A percentile compares a stretch with the other conserved stretches of the same genome.
These are phyloP conservation scores for Microcyclosporella mali DNA, from an alignment of 2,329 filamentous ascomycete species.

Conservation along the genomic window DNA sequence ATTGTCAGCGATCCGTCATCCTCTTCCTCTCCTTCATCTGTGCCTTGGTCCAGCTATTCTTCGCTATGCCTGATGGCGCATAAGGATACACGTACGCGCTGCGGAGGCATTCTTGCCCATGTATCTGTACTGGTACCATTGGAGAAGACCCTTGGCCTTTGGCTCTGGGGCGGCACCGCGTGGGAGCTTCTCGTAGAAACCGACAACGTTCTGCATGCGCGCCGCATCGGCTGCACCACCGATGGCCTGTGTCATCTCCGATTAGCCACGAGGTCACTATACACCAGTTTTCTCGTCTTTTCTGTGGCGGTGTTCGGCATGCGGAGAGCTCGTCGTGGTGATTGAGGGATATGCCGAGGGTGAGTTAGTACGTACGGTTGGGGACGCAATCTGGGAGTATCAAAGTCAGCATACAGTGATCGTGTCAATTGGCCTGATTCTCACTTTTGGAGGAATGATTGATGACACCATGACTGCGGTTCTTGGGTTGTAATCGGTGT, in stretches of 20 bases:
- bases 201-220: slow-evolving; percentile 96
- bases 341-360: slow-evolving; percentile 6
- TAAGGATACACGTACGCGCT: slow-evolving; percentile 63
- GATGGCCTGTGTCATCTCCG: slow-evolving; percentile 62
- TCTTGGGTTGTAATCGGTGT: slow-evolving; percentile 14
- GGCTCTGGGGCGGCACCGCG: slow-evolving; percentile 80
- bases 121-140: slow-evolving; percentile 79
- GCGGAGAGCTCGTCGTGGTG: neutral
- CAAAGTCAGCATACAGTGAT: slow-evolving; percentile 30
- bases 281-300: neutral
- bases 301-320: neutral
- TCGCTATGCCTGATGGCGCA: neutral
- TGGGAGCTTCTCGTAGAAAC: slow-evolving; percentile 98
- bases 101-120: slow-evolving; percentile 89
- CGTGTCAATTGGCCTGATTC: slow-evolving; percentile 21
- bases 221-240: slow-evolving; percentile 91
- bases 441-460: slow-evolving; percentile 97
- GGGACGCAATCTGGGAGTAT: slow-evolving; percentile 64
- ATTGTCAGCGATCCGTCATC: slow-evolving; percentile 10
- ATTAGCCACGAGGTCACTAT: slow-evolving; percentile 16
- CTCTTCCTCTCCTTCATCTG: slow-evolving; percentile 3
- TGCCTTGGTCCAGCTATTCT: neutral
- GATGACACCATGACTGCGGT: slow-evolving; percentile 57
- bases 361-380: slow-evolving; percentile 58
- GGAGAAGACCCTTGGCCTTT: slow-evolving; percentile 75